These are phyloP conservation scores for Vicia faba DNA, from an alignment of 306 rosid species.

Conservation along the genomic window DNA sequence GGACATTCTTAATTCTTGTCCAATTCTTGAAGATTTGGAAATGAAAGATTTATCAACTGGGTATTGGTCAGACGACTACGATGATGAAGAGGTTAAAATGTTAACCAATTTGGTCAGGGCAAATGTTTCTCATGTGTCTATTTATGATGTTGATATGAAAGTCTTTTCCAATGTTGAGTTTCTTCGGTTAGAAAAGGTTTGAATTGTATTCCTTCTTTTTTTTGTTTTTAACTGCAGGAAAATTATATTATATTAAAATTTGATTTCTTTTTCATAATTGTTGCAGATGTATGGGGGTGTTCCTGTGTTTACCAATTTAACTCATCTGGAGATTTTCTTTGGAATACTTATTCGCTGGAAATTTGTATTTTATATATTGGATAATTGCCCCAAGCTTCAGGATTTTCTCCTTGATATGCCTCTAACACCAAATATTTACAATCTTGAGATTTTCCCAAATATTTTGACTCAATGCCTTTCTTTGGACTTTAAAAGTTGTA, in stretches of 20 bases:
- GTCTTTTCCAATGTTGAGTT: neutral
- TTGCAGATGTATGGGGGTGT: neutral
- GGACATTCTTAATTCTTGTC: neutral
- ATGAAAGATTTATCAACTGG: neutral
- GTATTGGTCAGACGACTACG: neutral
- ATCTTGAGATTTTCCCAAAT: neutral
- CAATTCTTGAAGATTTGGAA: neutral
- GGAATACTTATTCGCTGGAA: neutral
- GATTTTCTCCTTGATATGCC: neutral
- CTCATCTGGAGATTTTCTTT: neutral
- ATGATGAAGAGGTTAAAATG: neutral
- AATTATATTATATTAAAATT: no score
- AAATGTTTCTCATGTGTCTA: neutral
- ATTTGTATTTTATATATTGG: neutral
- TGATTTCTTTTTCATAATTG: neutral
- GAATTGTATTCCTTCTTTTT: neutral
- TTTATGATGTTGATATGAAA: neutral
- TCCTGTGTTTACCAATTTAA: neutral
- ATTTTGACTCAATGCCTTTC: neutral
- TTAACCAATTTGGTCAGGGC: neutral
- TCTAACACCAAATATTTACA: neutral
- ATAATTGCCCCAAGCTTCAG: neutral
- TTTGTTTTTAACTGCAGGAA: no score
- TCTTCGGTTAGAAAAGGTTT: conserved; percentile 1
- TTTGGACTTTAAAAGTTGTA: neutral